Base-by-base conservation (phyloP, 2,329 filamentous ascomycete species). In the Aspergillus unguis region DNA sequence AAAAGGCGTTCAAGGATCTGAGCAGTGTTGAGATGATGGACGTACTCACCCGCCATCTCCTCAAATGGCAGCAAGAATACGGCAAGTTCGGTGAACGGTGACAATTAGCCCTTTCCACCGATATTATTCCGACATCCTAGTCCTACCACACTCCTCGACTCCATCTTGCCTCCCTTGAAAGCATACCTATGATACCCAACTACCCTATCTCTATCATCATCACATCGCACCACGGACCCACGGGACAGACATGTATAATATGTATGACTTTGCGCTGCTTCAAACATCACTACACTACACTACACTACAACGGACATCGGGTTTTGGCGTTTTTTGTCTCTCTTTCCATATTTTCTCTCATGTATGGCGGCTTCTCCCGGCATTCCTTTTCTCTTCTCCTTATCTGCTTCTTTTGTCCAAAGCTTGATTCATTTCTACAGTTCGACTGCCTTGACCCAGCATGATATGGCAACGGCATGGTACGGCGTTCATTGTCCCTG, bases 1-100 rank as follows among this genome's bases (percentile, higher is more conserved):
- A 75, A 53, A 69, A 65, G 62, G 81, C 85, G 1, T 95, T 95
- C 70, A 88, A 86, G 61, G 82, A 87, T 6, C 76, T 96, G 58
- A 88, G 78, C 52, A 91, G 87, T 61, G 78, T 89, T 58, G 89
- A 95, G 72, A 95, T 95, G 89, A 95, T 95, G 89, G 90, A 95
- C 68, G 80, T 85, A 61, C 72, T 95, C 68, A 92, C 87, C 56
- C 81, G 87, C 56, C 85, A 91, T 67, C 80, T 95, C 63, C 82
- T 92, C 60, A 87, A 88, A 64, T 95, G 90, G 90, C 90, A 95
- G 73, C 86, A 87, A 58, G 82, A 88, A 64, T 91, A 75, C 68
- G 78, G 79, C 40, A 78, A 79, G 59, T 76, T 75, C 56, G 76
- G 77, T 17, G 78, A 80, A 57, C 75, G 75, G 62, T 76, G 65